These are phyloP conservation scores for Beauveria australis DNA, from an alignment of 2,329 filamentous ascomycete genomes.

Conservation along the genomic window DNA sequence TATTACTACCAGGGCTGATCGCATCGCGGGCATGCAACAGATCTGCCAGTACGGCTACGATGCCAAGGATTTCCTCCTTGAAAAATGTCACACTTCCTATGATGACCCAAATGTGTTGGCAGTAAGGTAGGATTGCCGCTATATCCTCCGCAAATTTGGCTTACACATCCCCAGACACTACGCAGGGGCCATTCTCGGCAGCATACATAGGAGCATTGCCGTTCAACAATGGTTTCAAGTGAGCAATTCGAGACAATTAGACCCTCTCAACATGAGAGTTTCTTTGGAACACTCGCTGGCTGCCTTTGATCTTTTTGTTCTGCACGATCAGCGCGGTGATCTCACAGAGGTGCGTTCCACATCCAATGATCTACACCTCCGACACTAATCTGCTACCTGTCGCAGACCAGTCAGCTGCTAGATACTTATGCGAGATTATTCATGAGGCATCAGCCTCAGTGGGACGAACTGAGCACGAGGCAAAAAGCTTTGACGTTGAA, in stretches of 20 bases:
- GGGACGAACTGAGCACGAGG: conserved; percentile 52
- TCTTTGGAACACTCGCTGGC: conserved; percentile 65
- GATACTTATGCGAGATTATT: conserved; percentile 56
- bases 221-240: conserved; percentile 60
- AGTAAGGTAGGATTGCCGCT: conserved; percentile 41
- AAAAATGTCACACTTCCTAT: conserved; percentile 52
- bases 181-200: conserved; percentile 63
- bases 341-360: conserved; percentile 55
- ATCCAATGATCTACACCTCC: conserved; percentile 11
- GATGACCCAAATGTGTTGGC: conserved; percentile 67
- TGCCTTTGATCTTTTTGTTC: conserved; percentile 83
- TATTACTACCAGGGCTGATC: conserved; percentile 59
- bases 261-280: conserved; percentile 29
- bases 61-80: conserved; percentile 73
- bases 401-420: conserved; percentile 54
- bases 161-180: conserved; percentile 51
- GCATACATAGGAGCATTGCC: conserved; percentile 72
- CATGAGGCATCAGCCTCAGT: conserved; percentile 38
- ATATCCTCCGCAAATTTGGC: conserved; percentile 11
- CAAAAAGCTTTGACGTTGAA: conserved; percentile 61
- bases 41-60: conserved; percentile 74
- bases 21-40: conserved; percentile 59
- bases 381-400: neutral
- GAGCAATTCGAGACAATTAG: conserved; percentile 23
- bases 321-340: conserved; percentile 65